phyloP scores from a whole-genome alignment of 2,329 filamentous ascomycete genomes.

The Sphaerulina musiva region DNA sequence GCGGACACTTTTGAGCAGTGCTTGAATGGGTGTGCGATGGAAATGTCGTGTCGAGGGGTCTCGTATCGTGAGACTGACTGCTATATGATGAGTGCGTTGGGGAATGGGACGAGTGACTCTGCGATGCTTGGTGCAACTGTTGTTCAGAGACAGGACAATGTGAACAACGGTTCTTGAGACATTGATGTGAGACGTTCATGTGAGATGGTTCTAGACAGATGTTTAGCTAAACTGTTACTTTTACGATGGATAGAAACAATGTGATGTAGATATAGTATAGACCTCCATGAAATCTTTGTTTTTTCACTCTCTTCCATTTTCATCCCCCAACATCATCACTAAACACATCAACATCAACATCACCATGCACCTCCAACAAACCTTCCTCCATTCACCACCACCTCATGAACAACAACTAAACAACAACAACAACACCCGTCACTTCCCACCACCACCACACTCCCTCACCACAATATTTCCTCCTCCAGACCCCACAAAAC shows the following conservation, averaged over 20 bases:
- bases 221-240: neutral
- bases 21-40: conserved; percentile 4
- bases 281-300: neutral
- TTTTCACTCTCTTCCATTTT: neutral
- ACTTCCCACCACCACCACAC: too few species aligned
- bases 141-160: neutral
- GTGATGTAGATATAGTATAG: neutral
- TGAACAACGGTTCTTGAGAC: neutral
- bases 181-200: neutral
- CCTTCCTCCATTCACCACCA: too few species aligned
- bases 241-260: neutral
- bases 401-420: too few species aligned
- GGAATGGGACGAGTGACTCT: neutral
- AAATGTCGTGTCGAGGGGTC: neutral
- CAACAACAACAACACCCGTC: too few species aligned
- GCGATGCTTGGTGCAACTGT: neutral
- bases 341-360: too few species aligned
- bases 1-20: conserved; percentile 2
- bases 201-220: neutral
- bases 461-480: too few species aligned
- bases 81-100: conserved; percentile 4
- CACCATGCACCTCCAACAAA: too few species aligned
- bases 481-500: too few species aligned
- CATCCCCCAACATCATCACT: too few species aligned
- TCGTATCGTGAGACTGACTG: conserved; percentile 2